Percentiles rank a stretch among this genome's conserved stretches.
Evolutionary conservation across 129 eudicot genomes (phyloP).

Genomic region (Apium graveolens): DNA sequence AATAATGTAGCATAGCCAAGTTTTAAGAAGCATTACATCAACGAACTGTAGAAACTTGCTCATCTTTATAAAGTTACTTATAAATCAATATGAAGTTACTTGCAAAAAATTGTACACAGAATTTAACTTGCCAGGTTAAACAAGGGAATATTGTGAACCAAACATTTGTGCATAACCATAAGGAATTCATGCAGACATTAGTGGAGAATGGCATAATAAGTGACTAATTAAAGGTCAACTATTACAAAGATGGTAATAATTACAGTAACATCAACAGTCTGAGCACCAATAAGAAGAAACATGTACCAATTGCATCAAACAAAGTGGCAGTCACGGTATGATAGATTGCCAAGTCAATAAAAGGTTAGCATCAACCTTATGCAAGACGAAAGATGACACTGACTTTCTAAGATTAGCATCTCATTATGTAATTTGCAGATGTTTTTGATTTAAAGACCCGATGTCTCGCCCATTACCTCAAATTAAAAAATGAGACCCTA

Average conservation of each 20-base stretch:
- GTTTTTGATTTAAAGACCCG: not conserved
- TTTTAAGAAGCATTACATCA: not conserved
- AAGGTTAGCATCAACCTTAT: not conserved
- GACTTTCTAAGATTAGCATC: not conserved
- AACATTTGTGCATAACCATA: not conserved
- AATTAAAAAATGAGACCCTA: not conserved
- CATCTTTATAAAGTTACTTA: not conserved
- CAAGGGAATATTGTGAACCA: not conserved
- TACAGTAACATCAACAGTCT: not conserved
- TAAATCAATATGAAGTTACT: too few relatives aligned
- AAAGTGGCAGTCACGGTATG: not conserved
- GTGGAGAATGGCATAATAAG: not conserved
- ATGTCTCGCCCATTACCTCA: not conserved
- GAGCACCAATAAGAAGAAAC: not conserved
- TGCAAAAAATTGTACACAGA: not conserved
- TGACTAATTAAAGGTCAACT: not conserved
- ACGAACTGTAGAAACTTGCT: not conserved
- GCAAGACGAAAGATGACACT: not conserved
- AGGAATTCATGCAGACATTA: not conserved
- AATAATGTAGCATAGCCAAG: not conserved
- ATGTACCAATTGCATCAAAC: not conserved
- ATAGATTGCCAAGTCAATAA: not conserved
- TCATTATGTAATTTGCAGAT: not conserved
- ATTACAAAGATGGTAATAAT: not conserved
- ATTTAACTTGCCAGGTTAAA: not conserved